A percentile compares a stretch with the other conserved stretches of the same genome.
These are phyloP conservation scores for Mycena latifolia DNA, from an alignment of 768 basidiomycete species.

Conservation along the genomic window DNA sequence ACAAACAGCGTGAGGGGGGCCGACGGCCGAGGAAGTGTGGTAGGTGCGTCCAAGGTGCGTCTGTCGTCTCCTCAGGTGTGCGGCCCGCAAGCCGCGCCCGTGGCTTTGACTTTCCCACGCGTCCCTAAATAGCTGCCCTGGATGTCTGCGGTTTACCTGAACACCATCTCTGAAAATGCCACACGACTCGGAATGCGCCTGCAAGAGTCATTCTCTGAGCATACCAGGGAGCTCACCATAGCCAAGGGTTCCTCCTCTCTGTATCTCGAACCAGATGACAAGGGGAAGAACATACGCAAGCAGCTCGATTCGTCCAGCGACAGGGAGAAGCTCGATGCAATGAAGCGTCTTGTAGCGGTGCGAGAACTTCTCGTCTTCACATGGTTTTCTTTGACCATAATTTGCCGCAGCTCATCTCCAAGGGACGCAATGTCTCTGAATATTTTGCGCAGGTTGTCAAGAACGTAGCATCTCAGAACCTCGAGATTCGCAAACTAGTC, in stretches of 20 bases:
- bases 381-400: not conserved
- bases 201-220: conserved; percentile 86
- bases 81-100: too few species aligned
- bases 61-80: too few species aligned
- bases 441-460: conserved; percentile 98
- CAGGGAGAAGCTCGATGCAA: conserved; percentile 91
- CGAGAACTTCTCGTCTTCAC: conserved; percentile 42
- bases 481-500: conserved; percentile 96
- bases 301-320: conserved; percentile 93
- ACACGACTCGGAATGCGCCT: conserved; percentile 85
- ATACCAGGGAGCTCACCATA: conserved; percentile 78
- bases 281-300: conserved; percentile 82
- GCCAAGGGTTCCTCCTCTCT: conserved; percentile 63
- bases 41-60: too few species aligned
- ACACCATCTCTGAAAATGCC: conserved; percentile 83
- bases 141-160: conserved; percentile 63
- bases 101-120: conserved; percentile 3
- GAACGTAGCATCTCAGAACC: conserved; percentile 92
- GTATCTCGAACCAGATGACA: conserved; percentile 86
- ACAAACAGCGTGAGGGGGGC: too few species aligned
- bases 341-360: conserved; percentile 96
- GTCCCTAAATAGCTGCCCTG: too few species aligned
- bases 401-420: conserved; percentile 84
- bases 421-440: conserved; percentile 89
- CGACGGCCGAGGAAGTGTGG: too few species aligned